Percentiles rank a stretch among this genome's conserved stretches.
Conservation (phyloP, 805 yeast species). For the Metschnikowia henanensis region DNA sequence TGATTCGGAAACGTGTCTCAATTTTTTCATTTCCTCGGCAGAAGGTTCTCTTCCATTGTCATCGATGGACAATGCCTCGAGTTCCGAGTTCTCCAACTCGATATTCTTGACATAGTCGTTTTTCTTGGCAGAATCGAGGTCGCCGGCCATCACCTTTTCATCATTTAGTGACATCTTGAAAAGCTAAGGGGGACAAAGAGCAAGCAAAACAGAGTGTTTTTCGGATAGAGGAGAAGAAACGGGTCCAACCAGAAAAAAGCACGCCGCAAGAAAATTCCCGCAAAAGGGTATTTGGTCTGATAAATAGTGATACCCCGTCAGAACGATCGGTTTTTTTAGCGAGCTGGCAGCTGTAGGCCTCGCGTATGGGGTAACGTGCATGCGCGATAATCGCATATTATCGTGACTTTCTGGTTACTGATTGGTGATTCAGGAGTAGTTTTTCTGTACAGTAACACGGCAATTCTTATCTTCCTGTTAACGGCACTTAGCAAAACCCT, state of each 20-base stretch:
- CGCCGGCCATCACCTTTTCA: slow-evolving; percentile 6
- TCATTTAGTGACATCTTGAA: slow-evolving; percentile 11
- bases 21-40: slow-evolving; percentile 50
- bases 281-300: neutral
- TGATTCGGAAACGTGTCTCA: slow-evolving; percentile 51
- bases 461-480: neutral
- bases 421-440: slow-evolving; percentile 1
- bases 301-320: neutral
- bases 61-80: slow-evolving; percentile 12
- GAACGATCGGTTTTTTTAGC: neutral
- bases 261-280: neutral
- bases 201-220: too few relatives aligned
- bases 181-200: too few relatives aligned
- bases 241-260: neutral
- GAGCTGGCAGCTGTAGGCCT: slow-evolving; percentile 1
- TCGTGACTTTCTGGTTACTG: neutral
- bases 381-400: neutral
- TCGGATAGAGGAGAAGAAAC: neutral
- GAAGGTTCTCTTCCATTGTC: slow-evolving; percentile 50
- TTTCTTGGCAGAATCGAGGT: slow-evolving; percentile 7
- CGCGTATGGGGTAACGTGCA: slow-evolving; percentile 5
- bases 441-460: slow-evolving; percentile 3
- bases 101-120: slow-evolving; percentile 5
- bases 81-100: slow-evolving; percentile 1
- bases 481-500: neutral